Evolutionary conservation across 805 yeast species (phyloP).

Genomic region (Pichia sporocuriosa): DNA sequence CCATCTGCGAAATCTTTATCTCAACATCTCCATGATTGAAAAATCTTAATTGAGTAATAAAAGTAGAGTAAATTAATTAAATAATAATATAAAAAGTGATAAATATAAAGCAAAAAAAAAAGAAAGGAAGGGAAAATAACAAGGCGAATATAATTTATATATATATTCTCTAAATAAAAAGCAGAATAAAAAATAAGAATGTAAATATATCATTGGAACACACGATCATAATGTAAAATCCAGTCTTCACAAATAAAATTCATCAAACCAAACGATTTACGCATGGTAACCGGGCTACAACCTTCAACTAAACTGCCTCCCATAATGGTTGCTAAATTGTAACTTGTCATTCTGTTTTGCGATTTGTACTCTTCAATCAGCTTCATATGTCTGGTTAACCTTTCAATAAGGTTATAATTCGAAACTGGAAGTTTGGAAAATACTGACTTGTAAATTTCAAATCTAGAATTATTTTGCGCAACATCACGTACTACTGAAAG

Average conservation of each 20-base stretch:
- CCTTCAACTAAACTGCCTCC: conserved; percentile 58
- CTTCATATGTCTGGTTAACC: conserved; percentile 63
- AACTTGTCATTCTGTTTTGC: conserved; percentile 78
- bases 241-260: conserved; percentile 46
- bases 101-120: neutral
- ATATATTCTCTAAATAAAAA: neutral
- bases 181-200: neutral
- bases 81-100: neutral
- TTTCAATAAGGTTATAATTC: conserved; percentile 62
- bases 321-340: conserved; percentile 86
- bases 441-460: conserved; percentile 20
- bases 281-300: conserved; percentile 39
- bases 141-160: neutral
- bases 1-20: neutral
- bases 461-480: conserved; percentile 21
- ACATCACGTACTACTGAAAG: conserved; percentile 36
- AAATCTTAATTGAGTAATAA: no score
- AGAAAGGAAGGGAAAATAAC: neutral
- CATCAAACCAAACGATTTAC: conserved; percentile 48
- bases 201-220: conserved; percentile 23
- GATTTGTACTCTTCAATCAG: conserved; percentile 61
- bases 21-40: neutral
- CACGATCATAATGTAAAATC: conserved; percentile 36
- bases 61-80: no score
- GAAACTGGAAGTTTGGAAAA: conserved; percentile 46